These are phyloP conservation scores for Pythium periplocum DNA, from an alignment of 352 stramenopile genomes.

Conservation along the genomic window DNA sequence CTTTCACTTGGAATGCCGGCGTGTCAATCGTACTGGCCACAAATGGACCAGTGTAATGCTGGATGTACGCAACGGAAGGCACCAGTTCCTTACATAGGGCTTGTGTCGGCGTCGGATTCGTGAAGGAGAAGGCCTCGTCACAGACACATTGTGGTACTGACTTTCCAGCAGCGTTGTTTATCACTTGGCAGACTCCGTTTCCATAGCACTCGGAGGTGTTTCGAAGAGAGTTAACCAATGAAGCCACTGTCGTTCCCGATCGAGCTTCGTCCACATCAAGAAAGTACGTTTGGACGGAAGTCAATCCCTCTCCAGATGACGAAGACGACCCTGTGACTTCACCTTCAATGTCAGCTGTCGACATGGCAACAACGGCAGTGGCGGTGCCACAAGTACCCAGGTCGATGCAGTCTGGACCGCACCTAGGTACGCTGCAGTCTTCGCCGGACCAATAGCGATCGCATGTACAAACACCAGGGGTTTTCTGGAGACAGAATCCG, in stretches of 20 bases:
- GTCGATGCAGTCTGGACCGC: slow-evolving; percentile 64
- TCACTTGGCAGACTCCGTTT: slow-evolving; percentile 53
- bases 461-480: slow-evolving; percentile 58
- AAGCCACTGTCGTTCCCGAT: neutral
- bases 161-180: slow-evolving; percentile 10
- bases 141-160: slow-evolving; percentile 45
- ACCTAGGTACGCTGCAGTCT: slow-evolving; percentile 67
- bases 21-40: slow-evolving; percentile 10
- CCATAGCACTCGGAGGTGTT: slow-evolving; percentile 70
- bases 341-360: neutral
- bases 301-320: too few species aligned
- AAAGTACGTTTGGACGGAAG: too few species aligned
- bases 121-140: slow-evolving; percentile 57
- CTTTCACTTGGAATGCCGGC: slow-evolving; percentile 13
- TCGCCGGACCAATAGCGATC: slow-evolving; percentile 72
- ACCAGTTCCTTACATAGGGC: slow-evolving; percentile 58
- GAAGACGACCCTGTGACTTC: too few species aligned
- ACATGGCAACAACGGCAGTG: neutral
- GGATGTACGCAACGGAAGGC: slow-evolving; percentile 50
- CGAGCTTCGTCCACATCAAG: neutral
- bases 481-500: too few species aligned
- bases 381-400: slow-evolving; percentile 33
- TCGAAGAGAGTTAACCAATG: slow-evolving; percentile 15
- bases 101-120: slow-evolving; percentile 32
- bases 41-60: slow-evolving; percentile 50